Percentiles rank a stretch among this genome's conserved stretches.
Conservation (phyloP, 2,329 filamentous ascomycete genomes). For the Cladophialophora chaetospira region DNA sequence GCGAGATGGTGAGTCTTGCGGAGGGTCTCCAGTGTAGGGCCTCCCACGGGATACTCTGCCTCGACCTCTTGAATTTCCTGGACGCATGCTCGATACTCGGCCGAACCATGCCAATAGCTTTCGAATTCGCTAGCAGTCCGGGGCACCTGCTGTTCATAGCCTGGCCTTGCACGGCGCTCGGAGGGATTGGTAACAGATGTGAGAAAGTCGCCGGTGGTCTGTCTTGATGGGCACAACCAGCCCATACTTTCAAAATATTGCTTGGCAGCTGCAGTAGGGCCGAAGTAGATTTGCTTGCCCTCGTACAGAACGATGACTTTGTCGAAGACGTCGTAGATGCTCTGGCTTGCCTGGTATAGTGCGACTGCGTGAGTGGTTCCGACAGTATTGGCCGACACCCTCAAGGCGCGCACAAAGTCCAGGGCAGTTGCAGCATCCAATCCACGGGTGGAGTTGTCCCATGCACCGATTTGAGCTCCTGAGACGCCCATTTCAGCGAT, state of each 20-base stretch:
- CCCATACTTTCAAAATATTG: conserved; percentile 67
- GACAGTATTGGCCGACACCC: conserved; percentile 51
- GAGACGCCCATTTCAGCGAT: conserved; percentile 57
- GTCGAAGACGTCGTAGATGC: conserved; percentile 63
- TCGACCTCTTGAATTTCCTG: conserved; percentile 56
- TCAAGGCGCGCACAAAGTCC: conserved; percentile 57
- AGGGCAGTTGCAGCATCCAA: conserved; percentile 57
- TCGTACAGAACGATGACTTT: conserved; percentile 69
- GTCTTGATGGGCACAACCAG: conserved; percentile 62
- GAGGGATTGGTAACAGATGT: conserved; percentile 64
- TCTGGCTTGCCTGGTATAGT: conserved; percentile 58
- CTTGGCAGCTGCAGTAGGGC: conserved; percentile 58
- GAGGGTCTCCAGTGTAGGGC: conserved; percentile 59
- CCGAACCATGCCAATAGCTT: conserved; percentile 38
- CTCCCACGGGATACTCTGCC: conserved; percentile 46
- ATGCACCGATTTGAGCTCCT: conserved; percentile 42
- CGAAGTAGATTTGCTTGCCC: conserved; percentile 67
- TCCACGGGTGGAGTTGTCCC: conserved; percentile 54
- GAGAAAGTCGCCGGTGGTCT: conserved; percentile 66
- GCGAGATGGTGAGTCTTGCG: conserved; percentile 54
- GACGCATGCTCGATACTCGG: conserved; percentile 1
- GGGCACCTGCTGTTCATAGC: conserved; percentile 48
- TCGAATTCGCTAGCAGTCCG: conserved; percentile 53
- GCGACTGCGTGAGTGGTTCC: conserved; percentile 56
- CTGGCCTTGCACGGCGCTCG: conserved; percentile 47